These are phyloP conservation scores for Pezicula neosporulosa DNA, from an alignment of 2,329 filamentous ascomycete species.

Conservation along the genomic window DNA sequence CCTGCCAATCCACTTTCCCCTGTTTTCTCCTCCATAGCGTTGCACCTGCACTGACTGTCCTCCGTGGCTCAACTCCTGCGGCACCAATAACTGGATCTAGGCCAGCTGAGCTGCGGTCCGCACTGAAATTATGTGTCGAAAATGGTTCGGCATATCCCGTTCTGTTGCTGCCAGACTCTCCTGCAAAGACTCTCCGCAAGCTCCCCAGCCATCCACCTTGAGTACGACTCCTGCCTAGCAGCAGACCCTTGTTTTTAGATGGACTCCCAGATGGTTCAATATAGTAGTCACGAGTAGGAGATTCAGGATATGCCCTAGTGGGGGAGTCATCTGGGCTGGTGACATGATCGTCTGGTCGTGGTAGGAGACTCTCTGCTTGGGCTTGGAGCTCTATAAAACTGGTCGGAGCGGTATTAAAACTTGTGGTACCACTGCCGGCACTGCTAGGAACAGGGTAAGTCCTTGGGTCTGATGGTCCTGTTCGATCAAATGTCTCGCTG, in stretches of 20 bases:
- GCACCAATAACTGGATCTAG: conserved; percentile 9
- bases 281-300: conserved; percentile 21
- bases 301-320: conserved; percentile 8
- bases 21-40: conserved; percentile 44
- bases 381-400: conserved; percentile 23
- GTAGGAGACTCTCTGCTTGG: conserved; percentile 25
- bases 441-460: conserved; percentile 14
- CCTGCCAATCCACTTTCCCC: conserved; percentile 49
- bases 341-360: conserved; percentile 16
- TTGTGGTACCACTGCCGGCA: conserved; percentile 18
- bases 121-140: not conserved
- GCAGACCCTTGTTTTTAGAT: conserved; percentile 47
- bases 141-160: not conserved
- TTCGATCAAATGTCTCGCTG: conserved; percentile 16
- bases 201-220: conserved; percentile 59
- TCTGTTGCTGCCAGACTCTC: conserved; percentile 1
- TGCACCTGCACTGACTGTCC: conserved; percentile 44
- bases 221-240: conserved; percentile 7
- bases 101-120: conserved; percentile 20
- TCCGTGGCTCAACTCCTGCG: conserved; percentile 29
- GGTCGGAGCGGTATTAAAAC: conserved; percentile 26
- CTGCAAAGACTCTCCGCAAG: conserved; percentile 39
- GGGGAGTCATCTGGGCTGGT: conserved; percentile 13
- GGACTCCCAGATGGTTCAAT: conserved; percentile 40
- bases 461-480: conserved; percentile 1